phyloP scores from a whole-genome alignment of 345 rosid genomes.

The Citrus glauca region DNA sequence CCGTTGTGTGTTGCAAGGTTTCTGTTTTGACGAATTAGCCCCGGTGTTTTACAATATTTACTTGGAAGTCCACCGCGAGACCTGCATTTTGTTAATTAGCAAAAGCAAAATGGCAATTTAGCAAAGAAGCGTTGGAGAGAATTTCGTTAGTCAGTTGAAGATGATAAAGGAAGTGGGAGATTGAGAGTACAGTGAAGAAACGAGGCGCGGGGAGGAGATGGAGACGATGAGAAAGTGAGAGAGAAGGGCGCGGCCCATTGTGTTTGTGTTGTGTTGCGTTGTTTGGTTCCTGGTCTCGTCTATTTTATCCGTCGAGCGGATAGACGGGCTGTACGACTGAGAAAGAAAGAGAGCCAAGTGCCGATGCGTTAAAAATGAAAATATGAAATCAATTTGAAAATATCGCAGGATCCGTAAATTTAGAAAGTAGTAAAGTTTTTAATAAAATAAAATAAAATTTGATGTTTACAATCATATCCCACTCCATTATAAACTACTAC shows the following conservation, averaged over 20 bases:
- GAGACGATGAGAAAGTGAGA: slow-evolving; percentile 44
- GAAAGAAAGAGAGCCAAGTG: no score
- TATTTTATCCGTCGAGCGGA: not conserved
- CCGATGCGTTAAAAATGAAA: no score
- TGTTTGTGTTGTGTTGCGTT: not conserved
- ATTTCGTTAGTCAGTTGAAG: not conserved
- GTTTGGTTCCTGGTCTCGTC: not conserved
- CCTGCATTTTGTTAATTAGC: slow-evolving; percentile 18
- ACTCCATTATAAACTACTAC: no score
- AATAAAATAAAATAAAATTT: no score
- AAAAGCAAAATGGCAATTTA: not conserved
- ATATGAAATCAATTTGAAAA: no score
- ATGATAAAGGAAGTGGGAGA: not conserved
- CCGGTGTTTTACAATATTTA: slow-evolving; percentile 12
- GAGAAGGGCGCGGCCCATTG: slow-evolving; percentile 44
- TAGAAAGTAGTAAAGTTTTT: no score
- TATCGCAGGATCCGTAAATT: no score
- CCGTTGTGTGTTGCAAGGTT: not conserved
- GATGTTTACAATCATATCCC: no score
- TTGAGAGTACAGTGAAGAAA: slow-evolving; percentile 37
- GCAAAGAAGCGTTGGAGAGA: not conserved
- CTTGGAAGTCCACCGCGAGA: slow-evolving; percentile 18
- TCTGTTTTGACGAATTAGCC: slow-evolving; percentile 1
- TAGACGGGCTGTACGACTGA: no score
- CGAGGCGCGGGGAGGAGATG: slow-evolving; percentile 35